Base-by-base conservation (phyloP, 805 yeast species). In the Candida khao-thaluensis region DNA sequence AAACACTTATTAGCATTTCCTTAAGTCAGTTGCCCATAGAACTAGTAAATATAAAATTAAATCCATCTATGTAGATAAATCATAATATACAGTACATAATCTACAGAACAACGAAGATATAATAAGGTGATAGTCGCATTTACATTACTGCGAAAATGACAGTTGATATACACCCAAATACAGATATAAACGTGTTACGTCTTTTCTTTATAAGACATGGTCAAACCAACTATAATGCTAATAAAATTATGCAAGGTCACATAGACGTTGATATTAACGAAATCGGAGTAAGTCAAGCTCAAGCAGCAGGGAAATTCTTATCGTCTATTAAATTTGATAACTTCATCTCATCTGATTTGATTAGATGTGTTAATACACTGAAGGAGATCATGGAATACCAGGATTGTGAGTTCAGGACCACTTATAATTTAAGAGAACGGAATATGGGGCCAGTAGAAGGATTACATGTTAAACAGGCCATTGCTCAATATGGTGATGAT, bases 181-280 rank as follows among this genome's bases (percentile, higher is more conserved):
- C 50, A 2, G 69, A 71, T 46, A 51, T 59, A 3, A 46, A 56
- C 4, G 48, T 59, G 7, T 55, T 77, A 2, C 64, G 85, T 17
- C 51, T 85, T 2, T 81, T 82, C 47, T 57, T 86, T 4, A 76
- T 87, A 4, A 76, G 96, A 52, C 96, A 87, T 51, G 96, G 95
- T 1, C 93, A 84, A 56, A 87, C 96, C 0, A 80, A 80, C 41
- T 81, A 82, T 59, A 87, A 87, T 54, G 69, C 71, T 26, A 55
- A 72, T 38, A 82, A 79, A 59, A 82, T 83, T 35, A 59, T 87
- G 26, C 96, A 87, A 59, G 96, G 96, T 1, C 95, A 87, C 53
- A 52, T 68, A 31, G 82, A 87, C 53, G 76, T 80, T 4, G 72
- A 77, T 14, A 54, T 88, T 39, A 86, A 86, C 52, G 72, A 62